phyloP scores from a whole-genome alignment of 176 grass and related monocot genomes.

The Aegilops speltoides region DNA sequence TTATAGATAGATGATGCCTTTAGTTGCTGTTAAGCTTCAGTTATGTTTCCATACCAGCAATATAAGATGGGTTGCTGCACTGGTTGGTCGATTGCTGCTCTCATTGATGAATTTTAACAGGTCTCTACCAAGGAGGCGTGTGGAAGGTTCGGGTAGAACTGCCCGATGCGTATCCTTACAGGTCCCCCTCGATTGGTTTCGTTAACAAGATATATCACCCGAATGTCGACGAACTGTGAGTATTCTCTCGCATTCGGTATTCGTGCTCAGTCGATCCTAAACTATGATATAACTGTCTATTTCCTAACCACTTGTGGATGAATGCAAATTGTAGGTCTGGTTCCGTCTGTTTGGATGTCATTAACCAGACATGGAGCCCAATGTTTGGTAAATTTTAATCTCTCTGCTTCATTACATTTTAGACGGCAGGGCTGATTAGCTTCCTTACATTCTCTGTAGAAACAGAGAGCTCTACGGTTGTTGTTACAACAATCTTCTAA shows the following conservation, averaged over 20 bases:
- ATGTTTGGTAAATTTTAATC: constrained; percentile 75
- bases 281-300: background rate
- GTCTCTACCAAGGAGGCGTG: constrained; percentile 89
- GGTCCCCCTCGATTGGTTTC: constrained; percentile 82
- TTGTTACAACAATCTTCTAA: background rate
- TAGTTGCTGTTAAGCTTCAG: background rate
- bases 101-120: constrained; percentile 38
- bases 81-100: background rate
- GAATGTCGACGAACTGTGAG: constrained; percentile 95
- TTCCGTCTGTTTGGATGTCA: constrained; percentile 96
- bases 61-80: background rate
- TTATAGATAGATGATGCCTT: background rate
- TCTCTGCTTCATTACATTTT: background rate
- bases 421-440: background rate
- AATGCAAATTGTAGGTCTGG: constrained; percentile 62
- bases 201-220: constrained; percentile 97
- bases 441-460: background rate
- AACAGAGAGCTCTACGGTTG: background rate
- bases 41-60: background rate
- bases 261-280: too few species aligned
- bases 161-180: constrained; percentile 90
- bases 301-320: background rate
- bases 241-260: background rate
- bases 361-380: constrained; percentile 97
- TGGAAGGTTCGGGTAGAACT: constrained; percentile 91